These are phyloP conservation scores for Dillenia turbinata DNA, from an alignment of 164 flowering plant genomes.

Conservation along the genomic window DNA sequence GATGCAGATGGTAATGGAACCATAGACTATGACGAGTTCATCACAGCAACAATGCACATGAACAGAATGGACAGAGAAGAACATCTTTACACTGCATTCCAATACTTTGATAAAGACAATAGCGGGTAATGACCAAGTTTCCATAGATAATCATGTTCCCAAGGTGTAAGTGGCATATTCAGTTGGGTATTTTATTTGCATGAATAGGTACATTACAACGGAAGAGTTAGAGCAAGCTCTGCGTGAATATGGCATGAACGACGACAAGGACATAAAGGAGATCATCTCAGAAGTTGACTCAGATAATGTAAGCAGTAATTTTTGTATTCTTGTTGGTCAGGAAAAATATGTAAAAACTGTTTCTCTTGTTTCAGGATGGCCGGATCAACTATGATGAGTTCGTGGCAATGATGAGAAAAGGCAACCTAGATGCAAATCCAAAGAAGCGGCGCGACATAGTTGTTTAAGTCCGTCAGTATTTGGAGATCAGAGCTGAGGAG, in stretches of 20 bases:
- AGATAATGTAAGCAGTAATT: slow-evolving; percentile 60
- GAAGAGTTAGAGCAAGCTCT: slow-evolving; percentile 96
- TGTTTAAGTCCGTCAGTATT: slow-evolving; percentile 10
- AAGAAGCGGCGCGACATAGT: slow-evolving; percentile 64
- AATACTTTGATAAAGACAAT: slow-evolving; percentile 85
- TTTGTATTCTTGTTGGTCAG: neutral
- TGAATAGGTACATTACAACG: slow-evolving; percentile 59
- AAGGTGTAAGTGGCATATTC: neutral
- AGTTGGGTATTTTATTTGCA: neutral
- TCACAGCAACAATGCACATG: slow-evolving; percentile 92
- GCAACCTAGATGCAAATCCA: slow-evolving; percentile 63
- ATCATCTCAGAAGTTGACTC: slow-evolving; percentile 83
- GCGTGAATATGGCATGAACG: slow-evolving; percentile 77
- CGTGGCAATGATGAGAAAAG: slow-evolving; percentile 90
- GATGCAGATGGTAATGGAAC: slow-evolving; percentile 96
- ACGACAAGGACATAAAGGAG: slow-evolving; percentile 81
- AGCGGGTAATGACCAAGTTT: slow-evolving; percentile 56
- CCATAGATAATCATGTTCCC: neutral
- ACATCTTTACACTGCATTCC: slow-evolving; percentile 93
- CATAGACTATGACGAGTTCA: slow-evolving; percentile 97
- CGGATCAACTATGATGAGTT: slow-evolving; percentile 82
- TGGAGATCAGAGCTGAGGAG: no score
- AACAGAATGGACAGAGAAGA: slow-evolving; percentile 93
- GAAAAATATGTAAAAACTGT: neutral
- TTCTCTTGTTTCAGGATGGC: slow-evolving; percentile 52